Evolutionary conservation across 2,329 filamentous ascomycete species (phyloP), one percentile per base, ranked within the genome.

Genomic region (Teratosphaeria gauchensis): DNA sequence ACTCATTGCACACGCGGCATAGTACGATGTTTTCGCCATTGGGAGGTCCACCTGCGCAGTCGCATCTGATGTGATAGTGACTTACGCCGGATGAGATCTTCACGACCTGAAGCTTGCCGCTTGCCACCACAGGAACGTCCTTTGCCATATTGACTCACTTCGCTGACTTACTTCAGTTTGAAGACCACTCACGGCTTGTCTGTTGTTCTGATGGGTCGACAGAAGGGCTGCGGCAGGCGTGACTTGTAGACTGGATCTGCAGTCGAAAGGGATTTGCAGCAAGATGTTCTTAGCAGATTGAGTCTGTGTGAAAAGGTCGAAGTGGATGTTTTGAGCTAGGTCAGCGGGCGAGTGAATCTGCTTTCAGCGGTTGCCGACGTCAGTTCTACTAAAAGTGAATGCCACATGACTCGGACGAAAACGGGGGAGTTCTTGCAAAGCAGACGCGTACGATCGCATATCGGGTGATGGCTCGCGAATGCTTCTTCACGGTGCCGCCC

Each of bases 1-100:
- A 61, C 14, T 52, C 33, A n/a, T 56, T 33, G 54, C 59, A 61
- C 9, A 16, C 21, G 35, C 32, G 53, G 51, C 59, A 61, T 21
- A 38, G 19, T 6, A 61, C 51, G 12, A 59, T 35, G 11, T 14
- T 56, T 9, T 61, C 48, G 21, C 55, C 59, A 14, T 46, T 21
- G 16, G 12, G 32, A 8, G 54, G 57, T 14, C 54, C 51, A 24
- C 51, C 51, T 9, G 14, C n/a, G 55, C 59, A 61, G 16, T 52
- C 32, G 59, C 59, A 61, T 28, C 48, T 56, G 51, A 61, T 53
- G 16, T 38, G 28, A 16, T 56, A 19, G 30, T 51, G 30, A 21
- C 21, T 55, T 24, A 61, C 51, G 12, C 35, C 57, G 30, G 52
- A 38, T 12, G 35, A 56, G n/a, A 60, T 57, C 7, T 28, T n/a